Evolutionary conservation across 768 basidiomycete species (phyloP).

Genomic region (Pisolithus tinctorius): DNA sequence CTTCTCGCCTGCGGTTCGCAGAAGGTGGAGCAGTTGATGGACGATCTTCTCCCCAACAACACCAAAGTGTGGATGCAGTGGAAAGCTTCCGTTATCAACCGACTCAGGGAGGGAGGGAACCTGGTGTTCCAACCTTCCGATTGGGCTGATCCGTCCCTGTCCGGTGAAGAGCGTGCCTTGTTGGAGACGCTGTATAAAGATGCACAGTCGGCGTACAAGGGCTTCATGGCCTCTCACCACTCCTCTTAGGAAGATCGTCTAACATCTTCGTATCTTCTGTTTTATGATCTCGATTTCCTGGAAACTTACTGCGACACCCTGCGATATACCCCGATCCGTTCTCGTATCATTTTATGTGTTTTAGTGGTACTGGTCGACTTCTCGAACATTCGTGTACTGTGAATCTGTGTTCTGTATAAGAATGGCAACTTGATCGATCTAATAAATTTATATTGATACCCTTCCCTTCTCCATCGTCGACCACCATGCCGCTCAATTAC

Average conservation of each 20-base stretch:
- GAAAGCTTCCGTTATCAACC: neutral
- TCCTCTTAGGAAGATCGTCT: too few relatives aligned
- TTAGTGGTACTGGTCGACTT: neutral
- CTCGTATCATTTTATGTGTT: neutral
- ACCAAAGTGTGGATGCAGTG: neutral
- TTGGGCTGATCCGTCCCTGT: neutral
- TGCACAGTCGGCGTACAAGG: neutral
- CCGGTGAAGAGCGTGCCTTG: neutral
- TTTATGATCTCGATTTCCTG: too few relatives aligned
- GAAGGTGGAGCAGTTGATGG: neutral
- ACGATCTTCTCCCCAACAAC: constrained; percentile 1
- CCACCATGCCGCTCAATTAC: constrained; percentile 80
- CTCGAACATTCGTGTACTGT: constrained; percentile 8
- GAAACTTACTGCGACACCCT: too few relatives aligned
- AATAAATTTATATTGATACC: neutral
- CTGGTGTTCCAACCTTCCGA: neutral
- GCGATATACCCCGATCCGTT: too few relatives aligned
- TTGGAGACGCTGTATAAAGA: neutral
- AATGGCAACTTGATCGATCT: too few relatives aligned
- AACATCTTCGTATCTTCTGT: too few relatives aligned
- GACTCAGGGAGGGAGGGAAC: neutral
- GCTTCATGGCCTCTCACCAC: neutral
- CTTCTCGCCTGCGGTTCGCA: constrained; percentile 3
- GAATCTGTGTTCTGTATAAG: too few relatives aligned
- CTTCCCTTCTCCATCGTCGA: neutral